Percentiles rank a stretch among this genome's conserved stretches.
phyloP scores from a whole-genome alignment of 2,329 filamentous ascomycete species.

The Bimuria novae-zelandiae region DNA sequence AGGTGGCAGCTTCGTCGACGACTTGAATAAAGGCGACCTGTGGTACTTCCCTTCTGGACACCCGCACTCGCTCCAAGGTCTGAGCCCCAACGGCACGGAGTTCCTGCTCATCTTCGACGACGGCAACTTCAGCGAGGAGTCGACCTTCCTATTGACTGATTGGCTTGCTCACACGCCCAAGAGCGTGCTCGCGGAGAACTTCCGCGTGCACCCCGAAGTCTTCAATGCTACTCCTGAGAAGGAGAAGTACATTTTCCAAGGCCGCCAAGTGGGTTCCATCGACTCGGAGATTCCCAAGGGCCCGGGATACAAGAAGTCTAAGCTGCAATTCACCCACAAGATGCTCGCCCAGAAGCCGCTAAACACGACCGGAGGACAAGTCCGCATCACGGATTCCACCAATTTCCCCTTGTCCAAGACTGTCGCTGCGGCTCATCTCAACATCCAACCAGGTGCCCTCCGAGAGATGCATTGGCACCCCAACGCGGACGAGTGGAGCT shows the following conservation, averaged over 20 bases:
- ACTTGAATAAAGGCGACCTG: conserved; percentile 74
- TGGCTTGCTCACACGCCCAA: conserved; percentile 76
- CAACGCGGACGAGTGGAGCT: conserved; percentile 79
- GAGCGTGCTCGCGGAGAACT: conserved; percentile 74
- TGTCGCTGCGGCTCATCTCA: conserved; percentile 72
- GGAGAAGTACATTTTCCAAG: conserved; percentile 79
- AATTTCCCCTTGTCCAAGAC: conserved; percentile 77
- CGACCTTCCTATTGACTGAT: conserved; percentile 74
- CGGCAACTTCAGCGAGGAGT: conserved; percentile 64
- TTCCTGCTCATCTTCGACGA: conserved; percentile 68
- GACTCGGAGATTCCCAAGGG: conserved; percentile 66
- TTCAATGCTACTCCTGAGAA: conserved; percentile 69
- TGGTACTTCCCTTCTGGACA: conserved; percentile 83
- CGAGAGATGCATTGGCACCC: conserved; percentile 86
- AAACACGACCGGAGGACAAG: conserved; percentile 69
- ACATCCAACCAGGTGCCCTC: conserved; percentile 72
- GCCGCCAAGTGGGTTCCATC: conserved; percentile 66
- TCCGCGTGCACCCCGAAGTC: conserved; percentile 71
- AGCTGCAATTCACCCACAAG: conserved; percentile 70
- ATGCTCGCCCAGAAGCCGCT: conserved; percentile 72
- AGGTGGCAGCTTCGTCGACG: conserved; percentile 76
- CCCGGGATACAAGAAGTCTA: conserved; percentile 67
- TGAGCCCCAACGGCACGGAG: conserved; percentile 67
- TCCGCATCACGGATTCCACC: conserved; percentile 75
- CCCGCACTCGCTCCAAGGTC: conserved; percentile 76